Evolutionary conservation across 768 basidiomycete species (phyloP).

Genomic region (Lentinula boryana): DNA sequence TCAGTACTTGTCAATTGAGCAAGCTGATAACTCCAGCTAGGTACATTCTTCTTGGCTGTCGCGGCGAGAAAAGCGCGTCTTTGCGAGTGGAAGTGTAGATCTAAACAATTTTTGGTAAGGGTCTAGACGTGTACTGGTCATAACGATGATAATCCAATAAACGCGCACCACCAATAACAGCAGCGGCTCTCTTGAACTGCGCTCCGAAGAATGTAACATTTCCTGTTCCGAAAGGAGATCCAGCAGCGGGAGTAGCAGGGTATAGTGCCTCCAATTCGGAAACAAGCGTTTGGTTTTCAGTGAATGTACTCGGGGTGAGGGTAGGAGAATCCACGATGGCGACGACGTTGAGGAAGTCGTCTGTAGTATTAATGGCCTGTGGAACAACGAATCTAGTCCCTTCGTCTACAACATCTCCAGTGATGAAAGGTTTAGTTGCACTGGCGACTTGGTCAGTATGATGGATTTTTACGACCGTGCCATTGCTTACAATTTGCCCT

Average conservation of each 20-base stretch:
- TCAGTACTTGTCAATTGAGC: neutral
- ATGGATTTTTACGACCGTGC: conserved; percentile 14
- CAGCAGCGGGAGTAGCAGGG: neutral
- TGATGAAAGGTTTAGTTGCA: conserved; percentile 18
- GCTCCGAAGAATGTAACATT: neutral
- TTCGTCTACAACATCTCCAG: conserved; percentile 21
- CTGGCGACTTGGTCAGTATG: conserved; percentile 3
- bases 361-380: neutral
- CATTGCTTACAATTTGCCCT: conserved; percentile 15
- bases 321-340: neutral
- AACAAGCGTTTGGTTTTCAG: neutral
- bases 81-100: neutral
- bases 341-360: neutral
- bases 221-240: conserved; percentile 3
- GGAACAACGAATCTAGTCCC: conserved; percentile 11
- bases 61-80: neutral
- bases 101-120: neutral
- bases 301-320: neutral
- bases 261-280: conserved; percentile 6
- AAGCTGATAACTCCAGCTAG: conserved; percentile 2
- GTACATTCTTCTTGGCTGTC: neutral
- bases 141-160: neutral
- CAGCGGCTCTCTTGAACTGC: neutral
- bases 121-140: neutral
- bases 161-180: neutral